A percentile compares a stretch with the other conserved stretches of the same genome.
Conservation (phyloP, 2,329 filamentous ascomycete genomes). For the Trichoderma afroharzianum region DNA sequence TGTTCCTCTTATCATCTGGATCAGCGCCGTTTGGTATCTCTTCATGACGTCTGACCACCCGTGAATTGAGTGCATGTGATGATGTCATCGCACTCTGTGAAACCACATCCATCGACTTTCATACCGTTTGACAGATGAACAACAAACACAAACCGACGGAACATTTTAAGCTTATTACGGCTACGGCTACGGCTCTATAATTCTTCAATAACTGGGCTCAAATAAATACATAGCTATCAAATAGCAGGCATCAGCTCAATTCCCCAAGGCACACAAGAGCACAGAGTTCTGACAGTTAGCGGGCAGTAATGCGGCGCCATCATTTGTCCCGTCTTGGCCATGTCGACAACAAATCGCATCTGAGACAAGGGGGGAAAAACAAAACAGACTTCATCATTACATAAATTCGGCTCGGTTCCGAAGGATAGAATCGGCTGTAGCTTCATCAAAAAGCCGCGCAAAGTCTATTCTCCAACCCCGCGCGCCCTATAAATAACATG, state of each 20-base stretch:
- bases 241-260: not conserved
- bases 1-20: not conserved
- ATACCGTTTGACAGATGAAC: not conserved
- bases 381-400: not conserved
- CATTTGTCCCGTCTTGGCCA: not conserved
- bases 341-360: not conserved
- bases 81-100: not conserved
- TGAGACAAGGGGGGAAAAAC: not conserved
- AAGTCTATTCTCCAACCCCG: constrained; percentile 13
- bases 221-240: not conserved
- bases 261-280: not conserved
- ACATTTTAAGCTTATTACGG: not conserved
- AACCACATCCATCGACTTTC: no score
- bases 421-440: not conserved
- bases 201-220: not conserved
- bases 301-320: not conserved
- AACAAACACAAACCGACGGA: not conserved
- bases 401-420: not conserved
- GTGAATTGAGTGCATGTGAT: not conserved
- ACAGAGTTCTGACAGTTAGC: not conserved
- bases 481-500: not conserved
- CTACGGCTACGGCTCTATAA: not conserved
- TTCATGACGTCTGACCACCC: not conserved
- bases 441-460: not conserved
- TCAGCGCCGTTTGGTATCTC: not conserved